Evolutionary conservation across 257 asterid genomes (phyloP).

Genomic region (Prunella vulgaris): DNA sequence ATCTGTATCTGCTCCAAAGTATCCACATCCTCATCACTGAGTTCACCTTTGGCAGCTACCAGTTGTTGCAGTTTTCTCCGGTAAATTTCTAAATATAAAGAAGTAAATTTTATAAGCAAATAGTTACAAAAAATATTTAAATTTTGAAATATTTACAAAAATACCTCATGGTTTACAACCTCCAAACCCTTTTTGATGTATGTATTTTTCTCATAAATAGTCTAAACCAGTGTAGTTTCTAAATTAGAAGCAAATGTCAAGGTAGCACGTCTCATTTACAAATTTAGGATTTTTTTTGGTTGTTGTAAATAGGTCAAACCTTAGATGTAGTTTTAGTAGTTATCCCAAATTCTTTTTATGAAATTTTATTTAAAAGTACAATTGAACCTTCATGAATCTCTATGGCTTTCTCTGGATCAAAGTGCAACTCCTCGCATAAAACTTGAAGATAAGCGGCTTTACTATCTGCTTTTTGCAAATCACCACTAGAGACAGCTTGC

Average conservation of each 20-base stretch:
- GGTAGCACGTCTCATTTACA: not conserved
- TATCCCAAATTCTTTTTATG: not conserved
- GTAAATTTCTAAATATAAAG: constrained; percentile 54
- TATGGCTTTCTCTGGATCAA: constrained; percentile 87
- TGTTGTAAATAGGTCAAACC: not conserved
- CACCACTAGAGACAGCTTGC: constrained; percentile 88
- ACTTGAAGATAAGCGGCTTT: constrained; percentile 95
- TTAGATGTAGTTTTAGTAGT: not conserved
- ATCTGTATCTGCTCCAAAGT: constrained; percentile 79
- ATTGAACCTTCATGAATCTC: constrained; percentile 78
- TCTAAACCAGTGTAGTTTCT: not conserved
- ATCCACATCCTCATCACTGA: constrained; percentile 76
- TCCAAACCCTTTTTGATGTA: not conserved
- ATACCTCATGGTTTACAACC: not conserved
- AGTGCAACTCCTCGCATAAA: constrained; percentile 86
- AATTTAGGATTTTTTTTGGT: not conserved
- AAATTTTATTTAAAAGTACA: not conserved
- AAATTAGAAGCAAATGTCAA: not conserved
- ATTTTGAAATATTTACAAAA: not conserved
- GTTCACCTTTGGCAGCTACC: constrained; percentile 74
- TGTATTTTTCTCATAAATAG: not conserved
- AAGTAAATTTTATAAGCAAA: not conserved
- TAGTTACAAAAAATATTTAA: not conserved
- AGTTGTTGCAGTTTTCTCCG: constrained; percentile 78
- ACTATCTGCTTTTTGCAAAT: constrained; percentile 66